These are phyloP conservation scores for Hyphopichia homilentoma DNA, from an alignment of 805 yeast species.

Conservation along the genomic window DNA sequence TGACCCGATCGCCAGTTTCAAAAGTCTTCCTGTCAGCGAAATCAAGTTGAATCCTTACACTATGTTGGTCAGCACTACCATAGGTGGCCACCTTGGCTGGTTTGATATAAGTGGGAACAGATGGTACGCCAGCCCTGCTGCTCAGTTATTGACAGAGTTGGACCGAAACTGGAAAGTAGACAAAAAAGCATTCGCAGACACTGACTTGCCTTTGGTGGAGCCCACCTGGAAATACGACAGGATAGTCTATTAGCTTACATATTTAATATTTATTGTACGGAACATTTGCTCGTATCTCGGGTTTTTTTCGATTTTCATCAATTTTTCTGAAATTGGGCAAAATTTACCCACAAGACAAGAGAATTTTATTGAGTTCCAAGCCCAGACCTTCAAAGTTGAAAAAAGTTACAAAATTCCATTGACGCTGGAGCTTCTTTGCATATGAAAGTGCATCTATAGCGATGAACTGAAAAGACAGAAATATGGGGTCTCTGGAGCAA, in stretches of 20 bases:
- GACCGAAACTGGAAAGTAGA: constrained; percentile 23
- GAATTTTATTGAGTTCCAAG: too few species aligned
- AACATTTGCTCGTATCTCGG: too few species aligned
- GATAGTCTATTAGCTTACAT: neutral
- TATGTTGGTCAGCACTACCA: constrained; percentile 51
- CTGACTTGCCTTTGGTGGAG: constrained; percentile 3
- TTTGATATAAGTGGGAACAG: constrained; percentile 27
- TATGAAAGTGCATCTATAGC: too few species aligned
- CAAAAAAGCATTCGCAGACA: constrained; percentile 1
- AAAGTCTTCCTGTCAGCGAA: constrained; percentile 50
- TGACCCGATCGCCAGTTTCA: constrained; percentile 61
- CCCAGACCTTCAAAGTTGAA: too few species aligned
- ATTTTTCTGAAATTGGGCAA: too few species aligned
- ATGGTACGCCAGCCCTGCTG: constrained; percentile 39
- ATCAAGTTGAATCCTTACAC: constrained; percentile 55
- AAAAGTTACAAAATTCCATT: too few species aligned
- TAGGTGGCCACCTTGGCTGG: constrained; percentile 73
- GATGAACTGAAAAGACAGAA: too few species aligned
- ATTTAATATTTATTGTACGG: too few species aligned
- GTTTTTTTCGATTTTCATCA: too few species aligned
- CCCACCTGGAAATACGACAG: constrained; percentile 2
- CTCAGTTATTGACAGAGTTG: constrained; percentile 30
- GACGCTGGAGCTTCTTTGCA: too few species aligned
- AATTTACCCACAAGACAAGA: too few species aligned
- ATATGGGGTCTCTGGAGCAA: too few species aligned